These are phyloP conservation scores for Pseudogymnoascus sp. DNA, from an alignment of 2,329 filamentous ascomycete species.

Conservation along the genomic window DNA sequence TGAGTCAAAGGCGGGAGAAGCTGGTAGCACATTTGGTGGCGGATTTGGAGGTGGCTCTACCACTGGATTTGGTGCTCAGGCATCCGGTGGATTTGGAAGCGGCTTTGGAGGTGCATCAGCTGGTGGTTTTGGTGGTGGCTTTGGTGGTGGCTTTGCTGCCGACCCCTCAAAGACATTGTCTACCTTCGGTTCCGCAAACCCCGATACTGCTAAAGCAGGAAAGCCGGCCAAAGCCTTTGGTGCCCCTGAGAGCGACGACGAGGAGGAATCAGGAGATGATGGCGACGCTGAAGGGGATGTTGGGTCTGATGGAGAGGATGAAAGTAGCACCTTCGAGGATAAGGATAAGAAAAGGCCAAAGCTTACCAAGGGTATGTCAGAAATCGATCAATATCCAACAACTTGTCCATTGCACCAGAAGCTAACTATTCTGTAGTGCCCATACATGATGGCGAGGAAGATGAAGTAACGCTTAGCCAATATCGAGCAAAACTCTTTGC, in stretches of 20 bases:
- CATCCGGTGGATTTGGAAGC: slow-evolving; percentile 40
- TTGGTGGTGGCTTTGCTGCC: slow-evolving; percentile 28
- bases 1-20: not conserved
- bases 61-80: slow-evolving; percentile 24
- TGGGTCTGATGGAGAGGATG: slow-evolving; percentile 37
- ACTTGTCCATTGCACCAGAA: not conserved
- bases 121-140: slow-evolving; percentile 33
- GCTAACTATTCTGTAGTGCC: slow-evolving; percentile 37
- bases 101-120: slow-evolving; percentile 35
- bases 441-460: slow-evolving; percentile 80
- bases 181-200: slow-evolving; percentile 25
- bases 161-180: not conserved
- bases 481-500: slow-evolving; percentile 79
- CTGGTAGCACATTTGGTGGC: slow-evolving; percentile 26
- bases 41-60: slow-evolving; percentile 20
- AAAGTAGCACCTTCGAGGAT: slow-evolving; percentile 43
- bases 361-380: slow-evolving; percentile 59
- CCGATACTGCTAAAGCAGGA: slow-evolving; percentile 33
- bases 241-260: slow-evolving; percentile 58
- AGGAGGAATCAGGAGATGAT: slow-evolving; percentile 34
- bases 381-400: slow-evolving; percentile 17
- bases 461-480: slow-evolving; percentile 65
- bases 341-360: slow-evolving; percentile 59
- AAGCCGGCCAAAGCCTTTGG: slow-evolving; percentile 69
- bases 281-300: slow-evolving; percentile 34